Evolutionary conservation across 768 basidiomycete genomes (phyloP), one percentile per base, ranked within the genome.

Genomic region (Crucibulum laeve): DNA sequence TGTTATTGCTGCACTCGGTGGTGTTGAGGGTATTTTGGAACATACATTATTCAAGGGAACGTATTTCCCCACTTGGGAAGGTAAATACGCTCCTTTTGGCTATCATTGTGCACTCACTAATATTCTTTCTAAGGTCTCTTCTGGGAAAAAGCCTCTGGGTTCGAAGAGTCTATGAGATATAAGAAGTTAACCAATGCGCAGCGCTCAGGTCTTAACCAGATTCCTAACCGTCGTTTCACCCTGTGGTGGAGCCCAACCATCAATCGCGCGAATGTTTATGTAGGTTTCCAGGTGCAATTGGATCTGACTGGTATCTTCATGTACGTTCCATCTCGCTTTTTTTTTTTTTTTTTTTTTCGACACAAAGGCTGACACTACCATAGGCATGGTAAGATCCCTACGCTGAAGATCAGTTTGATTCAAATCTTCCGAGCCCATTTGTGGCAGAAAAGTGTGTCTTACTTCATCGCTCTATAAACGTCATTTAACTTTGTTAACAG

Each of bases 391-490:
- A 97, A 99, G 72, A 95, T 97, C 50, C 93, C 93, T 10, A 96
- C 94, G 2, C 70, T 97, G 52, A 97, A 98, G 73, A 99, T 99
- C 70, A 93, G 90, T 67, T 82, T 98, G 70, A 99, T 99, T 54
- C 96, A 98, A 59, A 96, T 99, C 56, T 98, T 99, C 91, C 90
- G 96, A 73, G 96, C 96, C 32, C 96, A 99, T 65, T 80, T 99
- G 70, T 98, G 96, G 96, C 96, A 99, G 70, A 97, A 99, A 73
- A 97, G 94, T 84, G 62, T 64, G 86, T 80, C 51, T 44, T 58
- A 43, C 34, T 55, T 38, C 53, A 57, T 49, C 15, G 52, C 50
- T 37, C 37, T 40, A 18, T 47, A 25, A 1, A 43, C 35, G 21
- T 47, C 46, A 10, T 50, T 14, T 40, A 36, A 26, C 21, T 48